Conservation (phyloP, 140 eudicot genomes). For the Flaveria floridana region DNA sequence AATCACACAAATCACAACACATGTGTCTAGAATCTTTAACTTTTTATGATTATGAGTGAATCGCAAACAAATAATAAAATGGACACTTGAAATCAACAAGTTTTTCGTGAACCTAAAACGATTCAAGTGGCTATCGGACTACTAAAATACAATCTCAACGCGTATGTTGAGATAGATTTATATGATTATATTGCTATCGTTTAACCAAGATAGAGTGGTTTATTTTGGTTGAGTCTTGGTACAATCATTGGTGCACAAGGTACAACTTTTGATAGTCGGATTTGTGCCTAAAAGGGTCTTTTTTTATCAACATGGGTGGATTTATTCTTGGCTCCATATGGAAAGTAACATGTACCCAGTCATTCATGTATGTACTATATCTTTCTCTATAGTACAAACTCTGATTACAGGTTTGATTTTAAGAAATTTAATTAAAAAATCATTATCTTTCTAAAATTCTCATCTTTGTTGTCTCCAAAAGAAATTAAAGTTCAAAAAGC, state of each 20-base stretch:
- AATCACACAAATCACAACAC: neutral
- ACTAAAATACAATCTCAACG: too few relatives aligned
- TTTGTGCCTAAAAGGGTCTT: neutral
- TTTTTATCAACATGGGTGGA: neutral
- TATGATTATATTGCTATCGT: too few relatives aligned
- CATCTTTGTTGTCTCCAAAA: too few relatives aligned
- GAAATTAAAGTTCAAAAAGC: too few relatives aligned
- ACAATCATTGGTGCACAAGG: neutral
- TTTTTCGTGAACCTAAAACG: neutral
- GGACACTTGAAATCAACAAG: neutral
- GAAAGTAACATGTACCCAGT: neutral
- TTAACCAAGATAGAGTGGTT: too few relatives aligned
- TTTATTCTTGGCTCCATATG: neutral
- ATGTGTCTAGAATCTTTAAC: too few relatives aligned
- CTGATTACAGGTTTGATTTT: neutral
- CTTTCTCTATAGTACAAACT: too few relatives aligned
- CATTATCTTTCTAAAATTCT: too few relatives aligned
- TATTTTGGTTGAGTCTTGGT: neutral
- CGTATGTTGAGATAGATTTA: too few relatives aligned
- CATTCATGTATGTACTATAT: neutral
- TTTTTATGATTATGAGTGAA: too few relatives aligned
- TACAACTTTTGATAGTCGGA: neutral
- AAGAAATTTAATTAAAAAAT: neutral
- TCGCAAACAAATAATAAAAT: neutral
- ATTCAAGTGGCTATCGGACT: too few relatives aligned